A percentile compares a stretch with the other conserved stretches of the same genome.
These are phyloP conservation scores for Cytospora schulzeri DNA, from an alignment of 2,329 filamentous ascomycete genomes.

Conservation along the genomic window DNA sequence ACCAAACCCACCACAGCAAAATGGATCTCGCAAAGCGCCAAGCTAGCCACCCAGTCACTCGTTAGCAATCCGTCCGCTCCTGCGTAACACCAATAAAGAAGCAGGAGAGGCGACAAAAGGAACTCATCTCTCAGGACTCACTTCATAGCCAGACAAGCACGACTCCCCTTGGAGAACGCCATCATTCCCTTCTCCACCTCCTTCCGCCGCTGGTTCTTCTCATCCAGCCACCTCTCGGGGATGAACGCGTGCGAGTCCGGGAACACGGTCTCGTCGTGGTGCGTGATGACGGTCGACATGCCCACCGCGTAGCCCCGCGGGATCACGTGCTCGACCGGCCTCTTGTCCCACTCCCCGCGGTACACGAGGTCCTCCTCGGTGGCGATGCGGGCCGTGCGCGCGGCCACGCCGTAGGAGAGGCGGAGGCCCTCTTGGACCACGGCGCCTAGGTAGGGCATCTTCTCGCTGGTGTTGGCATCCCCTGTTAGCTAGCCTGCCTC, in stretches of 20 bases:
- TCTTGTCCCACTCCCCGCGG: conserved; percentile 25
- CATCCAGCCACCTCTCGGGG: conserved; percentile 31
- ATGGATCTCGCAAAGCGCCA: conserved; percentile 20
- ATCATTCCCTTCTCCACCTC: conserved; percentile 18
- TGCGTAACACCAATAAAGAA: not conserved
- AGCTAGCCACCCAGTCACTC: not conserved
- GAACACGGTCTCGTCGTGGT: conserved; percentile 27
- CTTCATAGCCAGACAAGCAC: conserved; percentile 20
- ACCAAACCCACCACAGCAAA: conserved; percentile 13
- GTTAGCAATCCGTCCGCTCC: not conserved
- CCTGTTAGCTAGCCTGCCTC: not conserved
- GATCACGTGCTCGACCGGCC: conserved; percentile 24
- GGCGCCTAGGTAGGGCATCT: conserved; percentile 21
- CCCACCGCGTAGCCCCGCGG: conserved; percentile 30
- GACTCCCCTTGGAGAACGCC: conserved; percentile 15
- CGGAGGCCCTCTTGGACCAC: conserved; percentile 24
- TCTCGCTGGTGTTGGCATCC: not conserved
- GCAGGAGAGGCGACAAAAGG: not conserved
- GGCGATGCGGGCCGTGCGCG: conserved; percentile 28
- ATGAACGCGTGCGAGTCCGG: conserved; percentile 26
- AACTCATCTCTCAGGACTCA: too few species aligned
- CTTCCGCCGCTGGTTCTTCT: conserved; percentile 13
- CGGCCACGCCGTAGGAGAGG: conserved; percentile 23
- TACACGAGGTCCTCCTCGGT: conserved; percentile 29
- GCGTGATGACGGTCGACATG: conserved; percentile 28